These are phyloP conservation scores for Papilionanthe hybrid DNA, from an alignment of 116 monocot genomes.

Conservation along the genomic window DNA sequence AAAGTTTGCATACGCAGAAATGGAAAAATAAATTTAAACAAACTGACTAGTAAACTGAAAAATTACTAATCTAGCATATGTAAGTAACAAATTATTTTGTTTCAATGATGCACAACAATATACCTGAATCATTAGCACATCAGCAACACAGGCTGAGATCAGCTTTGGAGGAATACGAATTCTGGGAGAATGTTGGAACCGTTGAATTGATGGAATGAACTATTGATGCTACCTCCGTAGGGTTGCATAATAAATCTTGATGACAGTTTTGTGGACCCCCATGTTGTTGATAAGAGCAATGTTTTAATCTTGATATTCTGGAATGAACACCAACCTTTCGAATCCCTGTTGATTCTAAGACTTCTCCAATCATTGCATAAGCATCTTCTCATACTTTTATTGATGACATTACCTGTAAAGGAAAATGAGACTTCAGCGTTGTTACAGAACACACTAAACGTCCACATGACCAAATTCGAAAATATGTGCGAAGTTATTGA, in stretches of 20 bases:
- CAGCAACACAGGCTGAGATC: constrained; percentile 6
- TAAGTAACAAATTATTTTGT: too few relatives aligned
- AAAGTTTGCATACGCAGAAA: neutral
- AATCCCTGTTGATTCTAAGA: neutral
- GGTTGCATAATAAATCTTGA: constrained; percentile 2
- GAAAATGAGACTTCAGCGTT: neutral
- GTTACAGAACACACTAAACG: neutral
- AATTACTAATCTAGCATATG: too few relatives aligned
- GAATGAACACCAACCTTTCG: neutral
- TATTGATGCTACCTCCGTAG: neutral
- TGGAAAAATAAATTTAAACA: neutral
- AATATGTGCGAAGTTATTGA: neutral
- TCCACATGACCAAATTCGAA: neutral
- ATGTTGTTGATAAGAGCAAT: neutral
- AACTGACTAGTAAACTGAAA: neutral
- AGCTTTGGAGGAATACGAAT: neutral
- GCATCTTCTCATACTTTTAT: constrained; percentile 2
- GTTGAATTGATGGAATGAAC: neutral
- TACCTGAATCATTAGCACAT: constrained; percentile 8
- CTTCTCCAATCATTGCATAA: constrained; percentile 3
- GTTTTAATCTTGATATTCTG: neutral
- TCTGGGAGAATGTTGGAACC: neutral
- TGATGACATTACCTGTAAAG: neutral
- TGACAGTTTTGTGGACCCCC: neutral
- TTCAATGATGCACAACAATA: neutral